phyloP scores from a whole-genome alignment of 2,329 filamentous ascomycete genomes.

The Elsinoe perseae region DNA sequence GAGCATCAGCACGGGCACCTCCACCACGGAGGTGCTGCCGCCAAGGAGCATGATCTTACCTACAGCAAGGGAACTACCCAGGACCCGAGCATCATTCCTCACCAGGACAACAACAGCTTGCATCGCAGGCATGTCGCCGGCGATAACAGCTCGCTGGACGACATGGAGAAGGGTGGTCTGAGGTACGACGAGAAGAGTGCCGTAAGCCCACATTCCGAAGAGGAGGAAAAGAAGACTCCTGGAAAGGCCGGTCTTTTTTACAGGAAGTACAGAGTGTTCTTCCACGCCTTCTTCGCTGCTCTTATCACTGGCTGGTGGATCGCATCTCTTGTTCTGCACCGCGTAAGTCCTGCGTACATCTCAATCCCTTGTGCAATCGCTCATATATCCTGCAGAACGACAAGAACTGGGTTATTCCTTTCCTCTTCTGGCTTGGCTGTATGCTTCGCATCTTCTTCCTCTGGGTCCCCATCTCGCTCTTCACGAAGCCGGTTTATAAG shows the following conservation, averaged over 20 bases:
- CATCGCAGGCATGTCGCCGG: constrained; percentile 6
- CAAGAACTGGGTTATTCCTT: constrained; percentile 75
- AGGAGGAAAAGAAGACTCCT: constrained; percentile 24
- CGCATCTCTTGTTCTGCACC: constrained; percentile 63
- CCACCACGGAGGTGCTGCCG: constrained; percentile 26
- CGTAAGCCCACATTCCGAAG: background rate
- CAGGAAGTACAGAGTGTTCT: constrained; percentile 37
- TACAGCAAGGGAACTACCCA: constrained; percentile 14
- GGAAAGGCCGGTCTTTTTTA: constrained; percentile 33
- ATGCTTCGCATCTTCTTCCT: constrained; percentile 66
- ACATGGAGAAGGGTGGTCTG: constrained; percentile 14
- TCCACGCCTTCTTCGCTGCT: constrained; percentile 24
- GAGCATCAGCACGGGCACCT: constrained; percentile 35
- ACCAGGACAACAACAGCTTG: constrained; percentile 14
- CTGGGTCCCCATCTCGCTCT: constrained; percentile 59
- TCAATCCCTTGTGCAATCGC: background rate
- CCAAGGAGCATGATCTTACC: constrained; percentile 9
- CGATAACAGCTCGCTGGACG: constrained; percentile 7
- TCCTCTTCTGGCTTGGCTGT: constrained; percentile 70
- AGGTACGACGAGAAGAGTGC: constrained; percentile 14
- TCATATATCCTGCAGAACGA: constrained; percentile 37
- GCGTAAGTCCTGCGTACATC: constrained; percentile 23
- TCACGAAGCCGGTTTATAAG: constrained; percentile 59
- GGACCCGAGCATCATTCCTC: constrained; percentile 15
- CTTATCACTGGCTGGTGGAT: constrained; percentile 58